phyloP scores from a whole-genome alignment of 2,329 filamentous ascomycete genomes.

The Cephalotrichum gorgonifer region DNA sequence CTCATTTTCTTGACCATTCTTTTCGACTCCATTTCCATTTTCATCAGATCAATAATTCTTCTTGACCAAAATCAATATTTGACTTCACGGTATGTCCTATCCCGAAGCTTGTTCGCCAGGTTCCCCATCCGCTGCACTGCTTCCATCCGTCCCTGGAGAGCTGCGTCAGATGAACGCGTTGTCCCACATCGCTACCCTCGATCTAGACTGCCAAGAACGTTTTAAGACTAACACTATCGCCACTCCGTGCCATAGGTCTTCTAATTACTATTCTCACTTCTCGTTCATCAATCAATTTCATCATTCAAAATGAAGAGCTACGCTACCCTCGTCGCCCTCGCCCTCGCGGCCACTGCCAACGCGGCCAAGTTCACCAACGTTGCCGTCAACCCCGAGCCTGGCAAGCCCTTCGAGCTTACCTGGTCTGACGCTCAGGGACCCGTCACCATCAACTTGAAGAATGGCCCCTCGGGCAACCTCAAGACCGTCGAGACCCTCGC shows the following conservation, averaged over 20 bases:
- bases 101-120: neutral
- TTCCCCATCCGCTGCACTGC: neutral
- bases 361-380: conserved; percentile 13
- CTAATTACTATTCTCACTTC: neutral
- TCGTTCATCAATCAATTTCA: neutral
- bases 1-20: neutral
- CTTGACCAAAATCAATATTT: neutral
- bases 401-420: conserved; percentile 36
- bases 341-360: conserved; percentile 41
- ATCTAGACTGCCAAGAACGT: neutral
- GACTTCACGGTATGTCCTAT: neutral
- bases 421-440: conserved; percentile 36
- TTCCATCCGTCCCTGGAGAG: neutral
- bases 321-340: conserved; percentile 38
- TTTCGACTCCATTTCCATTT: neutral
- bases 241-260: neutral
- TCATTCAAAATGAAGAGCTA: conserved; percentile 43
- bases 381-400: conserved; percentile 46
- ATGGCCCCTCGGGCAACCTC: conserved; percentile 36
- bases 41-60: neutral
- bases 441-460: conserved; percentile 43
- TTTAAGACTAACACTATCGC: neutral
- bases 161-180: neutral
- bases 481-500: conserved; percentile 30
- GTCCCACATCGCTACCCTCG: neutral